Conservation (phyloP, 1,284 basidiomycete species). For the Ustilago shanxiensis region DNA sequence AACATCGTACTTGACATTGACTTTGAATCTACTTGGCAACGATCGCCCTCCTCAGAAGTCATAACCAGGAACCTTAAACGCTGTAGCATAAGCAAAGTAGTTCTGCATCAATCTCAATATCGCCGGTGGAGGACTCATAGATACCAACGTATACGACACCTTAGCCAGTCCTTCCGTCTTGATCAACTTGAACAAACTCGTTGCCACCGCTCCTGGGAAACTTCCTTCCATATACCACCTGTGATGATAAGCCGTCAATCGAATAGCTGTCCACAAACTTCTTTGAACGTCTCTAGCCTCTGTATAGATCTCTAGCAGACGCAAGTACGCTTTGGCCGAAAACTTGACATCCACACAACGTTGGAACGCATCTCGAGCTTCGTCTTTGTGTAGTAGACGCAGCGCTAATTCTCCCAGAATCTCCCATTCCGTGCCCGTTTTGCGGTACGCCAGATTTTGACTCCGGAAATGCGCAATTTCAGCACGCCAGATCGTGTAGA, state of each 20-base stretch:
- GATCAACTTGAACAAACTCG: slow-evolving; percentile 90
- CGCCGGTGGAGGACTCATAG: slow-evolving; percentile 75
- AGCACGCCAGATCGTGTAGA: slow-evolving; percentile 99
- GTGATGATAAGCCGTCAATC: slow-evolving; percentile 90
- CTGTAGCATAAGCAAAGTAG: slow-evolving; percentile 54
- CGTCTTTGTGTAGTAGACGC: slow-evolving; percentile 94
- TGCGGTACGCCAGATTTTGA: slow-evolving; percentile 94
- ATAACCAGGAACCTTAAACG: slow-evolving; percentile 46
- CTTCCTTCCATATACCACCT: slow-evolving; percentile 72
- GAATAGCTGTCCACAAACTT: slow-evolving; percentile 88
- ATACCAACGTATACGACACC: slow-evolving; percentile 90
- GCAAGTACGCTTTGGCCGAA: slow-evolving; percentile 89
- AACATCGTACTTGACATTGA: not conserved
- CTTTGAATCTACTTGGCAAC: not conserved
- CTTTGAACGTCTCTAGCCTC: slow-evolving; percentile 92
- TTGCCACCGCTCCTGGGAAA: slow-evolving; percentile 91
- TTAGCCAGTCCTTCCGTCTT: slow-evolving; percentile 94
- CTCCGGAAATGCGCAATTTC: slow-evolving; percentile 99
- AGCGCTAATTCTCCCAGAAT: slow-evolving; percentile 94
- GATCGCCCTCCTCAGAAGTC: slow-evolving; percentile 26
- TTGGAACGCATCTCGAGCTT: slow-evolving; percentile 96
- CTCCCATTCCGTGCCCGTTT: slow-evolving; percentile 98
- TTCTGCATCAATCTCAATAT: slow-evolving; percentile 59
- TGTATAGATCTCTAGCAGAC: slow-evolving; percentile 92
- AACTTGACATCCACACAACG: slow-evolving; percentile 91